These are phyloP conservation scores for Parmales sp. DNA, from an alignment of 108 stramenopile genomes.

Conservation along the genomic window DNA sequence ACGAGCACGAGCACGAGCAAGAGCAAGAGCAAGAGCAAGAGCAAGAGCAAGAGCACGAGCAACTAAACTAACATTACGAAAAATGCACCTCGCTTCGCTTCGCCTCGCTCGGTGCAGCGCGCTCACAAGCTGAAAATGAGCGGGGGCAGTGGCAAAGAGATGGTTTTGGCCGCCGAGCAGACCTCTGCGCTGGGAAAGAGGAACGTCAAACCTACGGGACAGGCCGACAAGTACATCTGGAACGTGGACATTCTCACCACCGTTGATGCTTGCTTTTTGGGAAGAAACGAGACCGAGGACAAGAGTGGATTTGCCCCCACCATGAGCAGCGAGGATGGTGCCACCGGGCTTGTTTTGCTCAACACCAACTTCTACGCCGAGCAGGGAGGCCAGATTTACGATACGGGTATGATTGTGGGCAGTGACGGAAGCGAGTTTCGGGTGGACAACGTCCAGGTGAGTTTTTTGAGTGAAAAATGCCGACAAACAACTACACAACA, in stretches of 20 bases:
- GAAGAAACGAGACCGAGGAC: slow-evolving; percentile 74
- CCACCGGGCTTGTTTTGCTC: slow-evolving; percentile 84
- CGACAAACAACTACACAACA: no score
- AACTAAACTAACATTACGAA: no score
- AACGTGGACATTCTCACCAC: slow-evolving; percentile 59
- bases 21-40: no score
- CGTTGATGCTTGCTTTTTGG: slow-evolving; percentile 78
- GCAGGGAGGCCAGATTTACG: slow-evolving; percentile 89
- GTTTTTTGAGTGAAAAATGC: no score
- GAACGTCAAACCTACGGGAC: slow-evolving; percentile 66
- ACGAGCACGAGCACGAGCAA: no score
- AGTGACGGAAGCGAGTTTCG: slow-evolving; percentile 27
- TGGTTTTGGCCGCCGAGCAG: slow-evolving; percentile 94
- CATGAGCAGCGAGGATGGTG: slow-evolving; percentile 39
- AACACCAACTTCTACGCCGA: slow-evolving; percentile 92
- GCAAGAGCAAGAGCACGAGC: no score
- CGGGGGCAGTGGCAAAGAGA: slow-evolving; percentile 79
- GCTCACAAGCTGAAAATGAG: slow-evolving; percentile 66
- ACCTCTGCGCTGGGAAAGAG: slow-evolving; percentile 70
- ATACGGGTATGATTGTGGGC: slow-evolving; percentile 64
- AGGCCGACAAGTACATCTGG: slow-evolving; percentile 81
- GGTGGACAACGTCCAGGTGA: slow-evolving; percentile 75
- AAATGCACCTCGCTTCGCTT: no score
- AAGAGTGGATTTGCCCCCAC: slow-evolving; percentile 71
- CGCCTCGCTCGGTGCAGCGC: no score